These are phyloP conservation scores for Skeletonema potamos DNA, from an alignment of 108 stramenopile species.

Conservation along the genomic window DNA sequence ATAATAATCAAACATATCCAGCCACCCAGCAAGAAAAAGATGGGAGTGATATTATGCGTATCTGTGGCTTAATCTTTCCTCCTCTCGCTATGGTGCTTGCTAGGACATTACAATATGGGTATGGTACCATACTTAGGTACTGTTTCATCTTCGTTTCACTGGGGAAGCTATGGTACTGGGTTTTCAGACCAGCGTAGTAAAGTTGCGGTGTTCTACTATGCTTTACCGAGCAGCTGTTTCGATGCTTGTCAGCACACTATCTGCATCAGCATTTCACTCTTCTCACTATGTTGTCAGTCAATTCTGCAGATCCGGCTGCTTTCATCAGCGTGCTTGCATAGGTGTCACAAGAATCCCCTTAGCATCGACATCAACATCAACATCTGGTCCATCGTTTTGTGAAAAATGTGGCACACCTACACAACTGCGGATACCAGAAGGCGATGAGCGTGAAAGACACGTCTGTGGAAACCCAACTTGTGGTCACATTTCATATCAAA, in stretches of 20 bases:
- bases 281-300: slow-evolving; percentile 1
- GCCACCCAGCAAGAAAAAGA: no score
- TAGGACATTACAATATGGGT: no score
- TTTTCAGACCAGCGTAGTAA: no score
- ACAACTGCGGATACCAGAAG: slow-evolving; percentile 23
- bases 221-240: slow-evolving; percentile 7
- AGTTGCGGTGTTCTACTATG: slow-evolving; percentile 1
- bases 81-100: no score
- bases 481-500: slow-evolving; percentile 30
- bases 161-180: no score
- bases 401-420: slow-evolving; percentile 42
- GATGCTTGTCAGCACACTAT: slow-evolving; percentile 3
- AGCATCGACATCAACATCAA: background rate
- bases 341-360: background rate
- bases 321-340: background rate
- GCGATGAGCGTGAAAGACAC: slow-evolving; percentile 43
- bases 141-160: no score
- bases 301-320: background rate
- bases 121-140: no score
- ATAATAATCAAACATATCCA: no score
- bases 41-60: no score
- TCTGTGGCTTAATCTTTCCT: no score
- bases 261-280: slow-evolving; percentile 8
- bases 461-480: slow-evolving; percentile 26
- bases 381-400: slow-evolving; percentile 24